Base-by-base conservation (phyloP, 1,139 yeast species). In the Diutina ranongensis region DNA sequence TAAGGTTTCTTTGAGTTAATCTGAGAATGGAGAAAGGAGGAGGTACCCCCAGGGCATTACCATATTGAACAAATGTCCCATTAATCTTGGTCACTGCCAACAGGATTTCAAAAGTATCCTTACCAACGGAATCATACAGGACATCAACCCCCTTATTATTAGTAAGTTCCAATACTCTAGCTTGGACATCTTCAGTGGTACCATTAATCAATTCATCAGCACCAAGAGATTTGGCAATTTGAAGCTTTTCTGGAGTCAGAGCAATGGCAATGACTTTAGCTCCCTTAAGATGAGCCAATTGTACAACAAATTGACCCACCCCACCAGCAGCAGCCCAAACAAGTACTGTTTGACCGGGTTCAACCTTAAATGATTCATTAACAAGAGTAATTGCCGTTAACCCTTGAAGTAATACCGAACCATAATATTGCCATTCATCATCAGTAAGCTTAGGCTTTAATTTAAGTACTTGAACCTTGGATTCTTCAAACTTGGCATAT, bases 241-340 rank as follows among this genome's bases (percentile, higher is more conserved):
- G 57, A 52, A 81, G 64, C 58, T 83, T 83, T 47, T 76, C 94
- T 10, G 71, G 74, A 10, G 86, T 70, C 1, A 96, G 85, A 3
- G 94, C 92, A 36, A 85, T 69, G 2, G 94, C 96, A 63, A 89
- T 87, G 45, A 80, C 89, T 50, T 76, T 79, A 3, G 87, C 96
- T 22, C 95, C 94, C 46, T 67, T 67, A 25, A 62, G 62, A 32
- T 71, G 59, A 46, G 80, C 65, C 61, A 87, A 64, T 62, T 87
- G 96, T 41, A 72, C 70, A 47, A 86, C 62, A 15, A 85, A 54
- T 46, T 76, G 71, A 2, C 97, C 97, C 45, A 85, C 92, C 48
- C 97, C 96, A 45, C 97, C 97, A 8, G 96, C 95, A 16, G 95
- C 95, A 1, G 97, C 97, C 70, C 89, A 87, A 33, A 86, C 80